Percentiles rank a stretch among this genome's conserved stretches.
These are phyloP conservation scores for Lachnellula arida DNA, from an alignment of 2,329 filamentous ascomycete species.

Conservation along the genomic window DNA sequence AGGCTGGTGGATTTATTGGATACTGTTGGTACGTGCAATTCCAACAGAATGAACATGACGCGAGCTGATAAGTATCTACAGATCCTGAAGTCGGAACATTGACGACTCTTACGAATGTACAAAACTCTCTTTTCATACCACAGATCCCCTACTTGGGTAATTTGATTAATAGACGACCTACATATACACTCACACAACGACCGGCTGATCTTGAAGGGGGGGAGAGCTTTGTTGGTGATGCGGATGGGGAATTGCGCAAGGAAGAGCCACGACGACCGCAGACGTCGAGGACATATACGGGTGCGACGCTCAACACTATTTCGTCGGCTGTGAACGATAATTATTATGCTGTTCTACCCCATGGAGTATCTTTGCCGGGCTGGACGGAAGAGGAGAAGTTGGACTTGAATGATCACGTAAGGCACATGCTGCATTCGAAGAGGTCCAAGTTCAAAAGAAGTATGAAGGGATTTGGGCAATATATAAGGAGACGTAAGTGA, in stretches of 20 bases:
- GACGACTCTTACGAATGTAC: conserved; percentile 81
- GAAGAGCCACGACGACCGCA: conserved; percentile 17
- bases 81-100: conserved; percentile 60
- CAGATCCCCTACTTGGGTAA: conserved; percentile 75
- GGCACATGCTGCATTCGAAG: conserved; percentile 81
- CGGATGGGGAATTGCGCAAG: conserved; percentile 1
- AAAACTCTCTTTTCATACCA: conserved; percentile 84
- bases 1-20: conserved; percentile 64
- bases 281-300: conserved; percentile 18
- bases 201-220: conserved; percentile 28
- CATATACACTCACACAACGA: conserved; percentile 64
- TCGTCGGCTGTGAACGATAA: conserved; percentile 63
- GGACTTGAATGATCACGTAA: conserved; percentile 76
- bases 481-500: conserved; percentile 61
- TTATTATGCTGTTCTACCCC: conserved; percentile 75
- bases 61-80: conserved; percentile 12
- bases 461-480: conserved; percentile 77
- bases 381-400: conserved; percentile 72
- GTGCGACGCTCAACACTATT: conserved; percentile 48
- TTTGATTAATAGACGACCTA: conserved; percentile 71
- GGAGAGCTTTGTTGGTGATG: conserved; percentile 8
- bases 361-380: conserved; percentile 65
- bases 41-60: neutral
- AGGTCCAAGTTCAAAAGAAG: conserved; percentile 73
- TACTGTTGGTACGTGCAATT: conserved; percentile 53